A percentile compares a stretch with the other conserved stretches of the same genome.
phyloP scores from a whole-genome alignment of 176 grass and related monocot genomes.

The Olyra latifolia region DNA sequence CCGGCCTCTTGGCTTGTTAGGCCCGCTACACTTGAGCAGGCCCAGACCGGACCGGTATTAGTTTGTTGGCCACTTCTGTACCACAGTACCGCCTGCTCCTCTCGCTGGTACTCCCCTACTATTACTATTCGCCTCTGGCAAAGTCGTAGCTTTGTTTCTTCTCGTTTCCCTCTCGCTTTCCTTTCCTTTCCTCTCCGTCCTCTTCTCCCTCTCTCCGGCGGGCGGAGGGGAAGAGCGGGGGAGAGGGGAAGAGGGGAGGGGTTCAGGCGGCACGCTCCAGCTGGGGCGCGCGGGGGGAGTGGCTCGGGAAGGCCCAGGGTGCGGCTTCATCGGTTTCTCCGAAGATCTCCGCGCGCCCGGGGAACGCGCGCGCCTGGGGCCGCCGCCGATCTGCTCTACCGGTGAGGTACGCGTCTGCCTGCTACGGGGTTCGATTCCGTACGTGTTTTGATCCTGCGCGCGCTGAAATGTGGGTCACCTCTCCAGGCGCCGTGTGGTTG shows the following conservation, averaged over 20 bases:
- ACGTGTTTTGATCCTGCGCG: not conserved
- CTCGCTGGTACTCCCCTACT: not conserved
- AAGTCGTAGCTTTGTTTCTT: slow-evolving; percentile 8
- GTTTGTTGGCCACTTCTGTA: no score
- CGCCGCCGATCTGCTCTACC: slow-evolving; percentile 1
- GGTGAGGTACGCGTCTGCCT: not conserved
- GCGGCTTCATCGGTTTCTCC: not conserved
- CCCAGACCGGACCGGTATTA: no score
- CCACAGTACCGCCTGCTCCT: no score
- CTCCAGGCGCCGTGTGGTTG: not conserved
- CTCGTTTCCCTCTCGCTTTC: slow-evolving; percentile 21
- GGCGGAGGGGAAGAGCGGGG: not conserved
- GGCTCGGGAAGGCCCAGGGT: no score
- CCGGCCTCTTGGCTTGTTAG: no score
- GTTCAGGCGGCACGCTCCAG: not conserved
- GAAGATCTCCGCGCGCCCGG: not conserved
- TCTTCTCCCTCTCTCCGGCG: not conserved
- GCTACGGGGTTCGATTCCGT: not conserved
- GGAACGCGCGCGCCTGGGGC: not conserved
- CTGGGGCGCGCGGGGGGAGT: not conserved
- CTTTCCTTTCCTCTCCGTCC: not conserved
- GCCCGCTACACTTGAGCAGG: no score
- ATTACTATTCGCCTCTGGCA: not conserved
- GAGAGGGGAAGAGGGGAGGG: not conserved
- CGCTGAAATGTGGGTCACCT: slow-evolving; percentile 26